Percentiles rank a stretch among this genome's conserved stretches.
phyloP scores from a whole-genome alignment of 805 yeast genomes.

The Ogataea pini region DNA sequence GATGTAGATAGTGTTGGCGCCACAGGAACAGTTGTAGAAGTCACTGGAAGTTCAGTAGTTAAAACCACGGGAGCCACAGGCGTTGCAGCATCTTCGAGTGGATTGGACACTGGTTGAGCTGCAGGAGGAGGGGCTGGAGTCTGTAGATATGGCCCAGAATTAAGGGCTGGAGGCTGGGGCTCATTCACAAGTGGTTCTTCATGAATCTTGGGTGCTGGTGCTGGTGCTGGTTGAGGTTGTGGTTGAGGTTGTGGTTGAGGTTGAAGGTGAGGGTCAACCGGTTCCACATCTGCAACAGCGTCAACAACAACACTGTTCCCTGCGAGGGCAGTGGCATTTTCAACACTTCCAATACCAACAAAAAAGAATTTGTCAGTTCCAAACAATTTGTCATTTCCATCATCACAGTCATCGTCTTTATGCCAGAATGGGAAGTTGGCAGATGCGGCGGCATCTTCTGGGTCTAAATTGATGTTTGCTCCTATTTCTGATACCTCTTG shows the following conservation, averaged over 20 bases:
- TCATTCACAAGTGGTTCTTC: too few species aligned
- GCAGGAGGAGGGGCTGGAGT: not conserved
- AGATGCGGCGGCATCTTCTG: constrained; percentile 5
- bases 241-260: not conserved
- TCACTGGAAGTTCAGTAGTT: not conserved
- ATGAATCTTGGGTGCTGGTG: too few species aligned
- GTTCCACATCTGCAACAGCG: not conserved
- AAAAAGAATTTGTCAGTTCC: constrained; percentile 31
- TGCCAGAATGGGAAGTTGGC: constrained; percentile 18
- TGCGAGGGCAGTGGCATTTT: constrained; percentile 7
- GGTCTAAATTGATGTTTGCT: not conserved
- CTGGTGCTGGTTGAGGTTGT: not conserved
- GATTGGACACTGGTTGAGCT: not conserved
- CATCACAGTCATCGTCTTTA: constrained; percentile 21
- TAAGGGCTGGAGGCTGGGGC: too few species aligned
- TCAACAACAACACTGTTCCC: too few species aligned
- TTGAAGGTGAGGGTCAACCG: not conserved
- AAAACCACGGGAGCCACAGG: not conserved
- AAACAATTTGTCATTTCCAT: constrained; percentile 21
- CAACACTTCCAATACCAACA: constrained; percentile 30
- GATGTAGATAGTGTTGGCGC: not conserved
- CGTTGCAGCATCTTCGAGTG: not conserved
- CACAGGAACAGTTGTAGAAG: not conserved
- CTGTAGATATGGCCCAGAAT: too few species aligned
- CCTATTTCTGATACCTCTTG: not conserved